Evolutionary conservation across 208 protist species (phyloP).

Genomic region (Trypanosoma rangeli): DNA sequence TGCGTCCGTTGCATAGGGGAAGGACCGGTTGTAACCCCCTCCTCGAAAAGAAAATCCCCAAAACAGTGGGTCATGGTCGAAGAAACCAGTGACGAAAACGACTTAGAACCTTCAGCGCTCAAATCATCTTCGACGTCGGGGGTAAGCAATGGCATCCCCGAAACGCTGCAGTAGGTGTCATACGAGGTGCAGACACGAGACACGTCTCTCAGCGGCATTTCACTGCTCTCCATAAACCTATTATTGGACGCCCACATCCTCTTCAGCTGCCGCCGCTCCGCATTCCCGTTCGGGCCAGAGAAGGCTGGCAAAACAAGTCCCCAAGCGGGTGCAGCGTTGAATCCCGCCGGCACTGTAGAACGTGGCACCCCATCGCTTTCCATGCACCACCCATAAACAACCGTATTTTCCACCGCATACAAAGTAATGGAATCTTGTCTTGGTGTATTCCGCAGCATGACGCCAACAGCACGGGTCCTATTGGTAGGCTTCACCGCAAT

Average conservation of each 20-base stretch:
- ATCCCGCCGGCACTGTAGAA: not conserved
- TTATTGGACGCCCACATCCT: constrained; percentile 24
- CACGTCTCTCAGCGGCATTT: not conserved
- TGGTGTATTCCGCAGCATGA: constrained; percentile 8
- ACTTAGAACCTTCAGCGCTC: not conserved
- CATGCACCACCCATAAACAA: constrained; percentile 18
- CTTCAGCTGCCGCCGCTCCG: not conserved
- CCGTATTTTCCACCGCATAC: constrained; percentile 25
- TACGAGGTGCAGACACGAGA: constrained; percentile 4
- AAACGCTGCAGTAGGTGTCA: constrained; percentile 6
- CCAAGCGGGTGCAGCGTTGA: not conserved
- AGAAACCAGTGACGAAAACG: not conserved
- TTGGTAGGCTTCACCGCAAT: not conserved
- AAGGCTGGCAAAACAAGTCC: constrained; percentile 19
- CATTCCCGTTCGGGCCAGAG: not conserved
- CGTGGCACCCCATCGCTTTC: not conserved
- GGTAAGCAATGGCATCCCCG: not conserved
- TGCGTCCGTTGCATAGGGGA: not conserved
- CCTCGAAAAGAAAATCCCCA: not conserved
- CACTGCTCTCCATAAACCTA: constrained; percentile 18
- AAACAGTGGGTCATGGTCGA: not conserved
- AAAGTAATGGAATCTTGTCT: constrained; percentile 11
- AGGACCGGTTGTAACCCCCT: not conserved
- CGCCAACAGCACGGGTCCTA: constrained; percentile 4
- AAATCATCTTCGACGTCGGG: not conserved